Evolutionary conservation across 1,284 basidiomycete genomes (phyloP).

Genomic region (Sanghuangporus weigelae): DNA sequence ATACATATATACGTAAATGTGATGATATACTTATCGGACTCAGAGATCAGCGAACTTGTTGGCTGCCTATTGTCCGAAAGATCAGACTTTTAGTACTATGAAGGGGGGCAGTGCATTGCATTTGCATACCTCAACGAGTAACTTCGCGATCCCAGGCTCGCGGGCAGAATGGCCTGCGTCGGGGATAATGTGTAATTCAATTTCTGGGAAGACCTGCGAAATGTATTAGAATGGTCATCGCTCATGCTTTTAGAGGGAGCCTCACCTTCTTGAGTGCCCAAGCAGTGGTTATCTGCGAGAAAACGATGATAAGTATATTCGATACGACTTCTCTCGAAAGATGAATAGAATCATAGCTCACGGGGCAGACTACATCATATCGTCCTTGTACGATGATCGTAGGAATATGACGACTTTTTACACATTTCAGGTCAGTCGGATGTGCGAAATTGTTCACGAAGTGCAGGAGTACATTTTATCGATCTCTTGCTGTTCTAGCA

Average conservation of each 20-base stretch:
- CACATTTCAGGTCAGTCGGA: background rate
- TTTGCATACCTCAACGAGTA: constrained; percentile 64
- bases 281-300: constrained; percentile 65
- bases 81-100: constrained; percentile 1
- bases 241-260: constrained; percentile 8
- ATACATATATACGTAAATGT: too few relatives aligned
- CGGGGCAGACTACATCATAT: constrained; percentile 78
- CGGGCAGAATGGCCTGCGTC: constrained; percentile 89
- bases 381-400: constrained; percentile 82
- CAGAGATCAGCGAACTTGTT: constrained; percentile 39
- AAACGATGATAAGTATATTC: background rate
- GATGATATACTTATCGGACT: background rate
- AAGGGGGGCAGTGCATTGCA: background rate
- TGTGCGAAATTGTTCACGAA: background rate
- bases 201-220: constrained; percentile 68
- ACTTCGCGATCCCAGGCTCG: constrained; percentile 69
- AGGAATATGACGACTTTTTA: constrained; percentile 79
- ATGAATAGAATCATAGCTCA: constrained; percentile 28
- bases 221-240: background rate
- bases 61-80: constrained; percentile 31
- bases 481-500: constrained; percentile 79
- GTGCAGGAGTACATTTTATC: constrained; percentile 73
- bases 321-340: background rate
- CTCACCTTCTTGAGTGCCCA: constrained; percentile 66
- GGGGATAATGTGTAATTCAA: constrained; percentile 75